Percentiles rank a stretch among this genome's conserved stretches.
phyloP scores from a whole-genome alignment of 1,284 basidiomycete species.

The Anthracocystis panici-leucophaei region DNA sequence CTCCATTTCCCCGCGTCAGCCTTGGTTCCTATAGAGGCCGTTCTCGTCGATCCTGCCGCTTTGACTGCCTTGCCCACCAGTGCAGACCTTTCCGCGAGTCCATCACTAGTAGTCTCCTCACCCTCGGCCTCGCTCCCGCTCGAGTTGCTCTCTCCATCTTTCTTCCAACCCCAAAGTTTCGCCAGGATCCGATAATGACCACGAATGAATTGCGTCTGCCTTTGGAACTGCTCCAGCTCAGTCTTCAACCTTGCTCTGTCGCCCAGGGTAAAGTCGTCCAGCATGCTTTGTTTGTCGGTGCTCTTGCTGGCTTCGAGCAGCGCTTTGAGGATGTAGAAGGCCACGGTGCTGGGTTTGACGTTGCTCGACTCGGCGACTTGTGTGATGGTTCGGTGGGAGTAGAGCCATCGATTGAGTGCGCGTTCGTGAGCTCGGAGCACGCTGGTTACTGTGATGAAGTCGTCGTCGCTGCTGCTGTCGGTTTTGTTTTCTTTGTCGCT shows the following conservation, averaged over 20 bases:
- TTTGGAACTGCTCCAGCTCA: conserved; percentile 7
- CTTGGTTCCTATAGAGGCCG: neutral
- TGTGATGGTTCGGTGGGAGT: conserved; percentile 16
- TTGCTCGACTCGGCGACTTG: conserved; percentile 21
- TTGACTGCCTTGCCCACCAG: neutral
- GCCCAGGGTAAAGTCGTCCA: conserved; percentile 14
- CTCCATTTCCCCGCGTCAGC: neutral
- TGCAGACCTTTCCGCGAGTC: neutral
- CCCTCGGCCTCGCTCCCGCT: neutral
- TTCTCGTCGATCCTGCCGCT: neutral
- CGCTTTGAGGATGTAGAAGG: conserved; percentile 29
- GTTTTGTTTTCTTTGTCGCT: neutral
- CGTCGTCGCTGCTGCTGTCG: conserved; percentile 17
- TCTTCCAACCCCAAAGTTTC: conserved; percentile 20
- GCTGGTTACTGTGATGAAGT: conserved; percentile 13
- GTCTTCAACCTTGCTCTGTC: conserved; percentile 11
- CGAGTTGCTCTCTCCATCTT: neutral
- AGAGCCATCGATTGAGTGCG: conserved; percentile 32
- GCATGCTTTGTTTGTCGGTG: neutral
- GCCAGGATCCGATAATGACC: conserved; percentile 15
- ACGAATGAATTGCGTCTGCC: neutral
- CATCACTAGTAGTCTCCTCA: neutral
- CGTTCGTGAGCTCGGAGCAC: conserved; percentile 36
- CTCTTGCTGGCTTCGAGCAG: conserved; percentile 12
- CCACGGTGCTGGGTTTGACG: conserved; percentile 33